A percentile compares a stretch with the other conserved stretches of the same genome.
These are phyloP conservation scores for Diophrys appendiculata DNA, from an alignment of 73 alveolate genomes.

Conservation along the genomic window DNA sequence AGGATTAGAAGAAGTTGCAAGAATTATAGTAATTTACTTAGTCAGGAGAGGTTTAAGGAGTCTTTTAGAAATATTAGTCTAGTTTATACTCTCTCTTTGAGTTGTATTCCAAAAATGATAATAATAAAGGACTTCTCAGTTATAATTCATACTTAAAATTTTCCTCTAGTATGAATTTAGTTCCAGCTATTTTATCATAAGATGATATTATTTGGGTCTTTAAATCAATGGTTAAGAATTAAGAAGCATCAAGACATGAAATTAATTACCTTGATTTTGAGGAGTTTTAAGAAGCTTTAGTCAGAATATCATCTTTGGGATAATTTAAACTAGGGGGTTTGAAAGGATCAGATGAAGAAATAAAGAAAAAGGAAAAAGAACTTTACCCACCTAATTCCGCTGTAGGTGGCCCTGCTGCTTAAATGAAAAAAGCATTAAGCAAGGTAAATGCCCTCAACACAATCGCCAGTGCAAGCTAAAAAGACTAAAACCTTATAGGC, in stretches of 20 bases:
- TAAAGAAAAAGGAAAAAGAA: background rate
- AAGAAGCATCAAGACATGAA: constrained; percentile 10
- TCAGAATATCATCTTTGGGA: constrained; percentile 36
- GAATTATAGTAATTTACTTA: background rate
- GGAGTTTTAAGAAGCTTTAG: constrained; percentile 39
- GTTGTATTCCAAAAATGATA: background rate
- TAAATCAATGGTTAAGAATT: constrained; percentile 4
- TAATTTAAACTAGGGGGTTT: constrained; percentile 37
- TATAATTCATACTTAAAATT: constrained; percentile 1
- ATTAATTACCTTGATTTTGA: constrained; percentile 4
- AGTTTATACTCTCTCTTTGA: background rate
- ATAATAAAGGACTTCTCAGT: constrained; percentile 7
- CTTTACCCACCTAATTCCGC: too few species aligned
- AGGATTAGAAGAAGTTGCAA: constrained; percentile 2
- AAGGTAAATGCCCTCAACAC: too few species aligned
- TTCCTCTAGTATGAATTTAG: background rate
- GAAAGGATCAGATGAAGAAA: constrained; percentile 18
- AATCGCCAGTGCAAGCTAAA: too few species aligned
- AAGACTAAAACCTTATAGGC: too few species aligned
- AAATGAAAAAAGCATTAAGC: too few species aligned
- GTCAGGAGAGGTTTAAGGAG: background rate
- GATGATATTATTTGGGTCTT: constrained; percentile 9
- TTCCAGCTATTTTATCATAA: background rate
- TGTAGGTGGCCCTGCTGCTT: too few species aligned
- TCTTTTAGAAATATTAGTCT: background rate